A percentile compares a stretch with the other conserved stretches of the same genome.
These are phyloP conservation scores for Trametopsis cervina DNA, from an alignment of 768 basidiomycete genomes.

Conservation along the genomic window DNA sequence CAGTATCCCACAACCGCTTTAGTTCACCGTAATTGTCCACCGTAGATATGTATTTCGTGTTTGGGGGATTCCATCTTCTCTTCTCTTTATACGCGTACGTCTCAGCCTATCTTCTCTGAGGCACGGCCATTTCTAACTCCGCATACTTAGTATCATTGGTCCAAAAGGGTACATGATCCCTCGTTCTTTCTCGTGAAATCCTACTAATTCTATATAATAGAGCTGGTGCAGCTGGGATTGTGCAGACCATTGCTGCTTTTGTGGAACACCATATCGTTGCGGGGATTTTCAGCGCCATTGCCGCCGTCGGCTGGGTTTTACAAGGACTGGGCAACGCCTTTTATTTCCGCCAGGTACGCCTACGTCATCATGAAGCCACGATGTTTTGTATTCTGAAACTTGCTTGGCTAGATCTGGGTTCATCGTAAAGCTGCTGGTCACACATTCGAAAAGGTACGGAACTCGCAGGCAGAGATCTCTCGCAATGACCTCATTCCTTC, in stretches of 20 bases:
- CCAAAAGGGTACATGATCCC: slow-evolving; percentile 61
- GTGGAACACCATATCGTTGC: slow-evolving; percentile 64
- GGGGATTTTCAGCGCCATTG: slow-evolving; percentile 72
- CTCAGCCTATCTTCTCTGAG: neutral
- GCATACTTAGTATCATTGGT: slow-evolving; percentile 74
- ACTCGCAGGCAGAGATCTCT: no score
- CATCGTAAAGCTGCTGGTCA: slow-evolving; percentile 83
- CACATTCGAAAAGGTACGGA: slow-evolving; percentile 69
- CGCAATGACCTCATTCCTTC: no score
- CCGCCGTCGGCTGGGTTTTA: slow-evolving; percentile 82
- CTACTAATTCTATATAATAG: slow-evolving; percentile 28
- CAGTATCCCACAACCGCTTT: slow-evolving; percentile 8
- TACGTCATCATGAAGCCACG: slow-evolving; percentile 8
- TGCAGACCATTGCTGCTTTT: slow-evolving; percentile 86
- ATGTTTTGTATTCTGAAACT: slow-evolving; percentile 7
- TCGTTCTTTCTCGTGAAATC: neutral
- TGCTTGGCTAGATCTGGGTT: slow-evolving; percentile 52
- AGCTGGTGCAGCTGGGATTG: slow-evolving; percentile 92
- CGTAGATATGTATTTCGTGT: slow-evolving; percentile 93
- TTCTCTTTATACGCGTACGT: slow-evolving; percentile 89
- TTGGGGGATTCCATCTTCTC: slow-evolving; percentile 89
- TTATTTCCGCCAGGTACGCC: slow-evolving; percentile 69
- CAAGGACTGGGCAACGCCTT: slow-evolving; percentile 79
- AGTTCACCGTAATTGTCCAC: slow-evolving; percentile 21
- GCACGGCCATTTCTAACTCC: slow-evolving; percentile 18